Evolutionary conservation across 106 monocot species (phyloP).

Genomic region (Apostasia ramifera): DNA sequence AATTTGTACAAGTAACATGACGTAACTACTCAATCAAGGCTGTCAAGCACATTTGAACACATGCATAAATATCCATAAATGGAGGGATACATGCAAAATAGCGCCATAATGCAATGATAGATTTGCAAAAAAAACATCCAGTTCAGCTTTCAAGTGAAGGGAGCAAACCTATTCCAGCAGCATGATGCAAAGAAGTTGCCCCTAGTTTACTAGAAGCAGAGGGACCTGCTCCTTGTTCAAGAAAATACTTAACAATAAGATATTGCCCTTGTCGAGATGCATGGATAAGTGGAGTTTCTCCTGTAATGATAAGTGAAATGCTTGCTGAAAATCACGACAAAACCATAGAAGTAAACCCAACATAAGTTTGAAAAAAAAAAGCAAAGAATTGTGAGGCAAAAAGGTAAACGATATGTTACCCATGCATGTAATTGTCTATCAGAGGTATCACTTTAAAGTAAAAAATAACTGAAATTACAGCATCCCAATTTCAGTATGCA

Average conservation of each 20-base stretch:
- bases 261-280: slow-evolving; percentile 73
- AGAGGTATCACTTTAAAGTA: no score
- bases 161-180: slow-evolving; percentile 79
- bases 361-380: neutral
- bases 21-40: no score
- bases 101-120: no score
- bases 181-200: slow-evolving; percentile 80
- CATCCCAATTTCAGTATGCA: no score
- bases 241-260: slow-evolving; percentile 61
- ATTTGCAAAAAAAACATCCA: no score
- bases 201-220: slow-evolving; percentile 67
- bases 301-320: slow-evolving; percentile 28
- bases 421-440: no score
- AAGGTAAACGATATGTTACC: neutral
- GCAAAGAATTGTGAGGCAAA: neutral
- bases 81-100: no score
- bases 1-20: no score
- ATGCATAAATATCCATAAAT: no score
- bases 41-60: no score
- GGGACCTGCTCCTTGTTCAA: slow-evolving; percentile 75
- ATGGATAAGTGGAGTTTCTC: slow-evolving; percentile 94
- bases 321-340: neutral
- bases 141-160: no score
- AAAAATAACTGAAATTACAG: no score
- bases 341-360: neutral